Evolutionary conservation across 2,329 filamentous ascomycete genomes (phyloP).

Genomic region (Claviceps pazoutovae): DNA sequence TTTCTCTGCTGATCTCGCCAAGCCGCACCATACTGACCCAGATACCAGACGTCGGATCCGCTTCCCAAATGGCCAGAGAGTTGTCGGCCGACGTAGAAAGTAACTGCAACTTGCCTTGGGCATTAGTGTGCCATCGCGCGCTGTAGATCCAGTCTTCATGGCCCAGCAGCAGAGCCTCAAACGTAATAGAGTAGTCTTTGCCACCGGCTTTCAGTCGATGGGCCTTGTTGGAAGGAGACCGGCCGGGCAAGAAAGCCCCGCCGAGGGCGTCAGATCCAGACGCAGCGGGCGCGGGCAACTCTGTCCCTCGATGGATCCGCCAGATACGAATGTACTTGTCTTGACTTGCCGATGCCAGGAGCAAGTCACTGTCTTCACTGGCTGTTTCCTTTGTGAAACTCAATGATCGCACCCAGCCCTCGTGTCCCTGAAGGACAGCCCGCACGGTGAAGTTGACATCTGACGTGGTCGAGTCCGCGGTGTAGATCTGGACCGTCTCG

Average conservation of each 20-base stretch:
- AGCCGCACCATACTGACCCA: constrained; percentile 80
- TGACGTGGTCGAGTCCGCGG: constrained; percentile 31
- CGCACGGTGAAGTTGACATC: constrained; percentile 49
- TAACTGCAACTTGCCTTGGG: constrained; percentile 47
- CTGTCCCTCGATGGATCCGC: constrained; percentile 62
- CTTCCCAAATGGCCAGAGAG: constrained; percentile 84
- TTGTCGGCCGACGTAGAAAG: constrained; percentile 91
- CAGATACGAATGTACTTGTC: constrained; percentile 95
- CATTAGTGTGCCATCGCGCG: constrained; percentile 52
- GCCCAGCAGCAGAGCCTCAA: constrained; percentile 83
- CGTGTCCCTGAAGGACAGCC: constrained; percentile 73
- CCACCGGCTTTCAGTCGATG: constrained; percentile 54
- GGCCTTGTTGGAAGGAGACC: constrained; percentile 77
- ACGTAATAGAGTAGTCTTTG: constrained; percentile 66
- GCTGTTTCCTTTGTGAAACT: constrained; percentile 56
- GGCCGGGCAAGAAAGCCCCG: constrained; percentile 48
- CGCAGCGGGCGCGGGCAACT: constrained; percentile 42
- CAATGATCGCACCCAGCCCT: constrained; percentile 85
- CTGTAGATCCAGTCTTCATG: constrained; percentile 99
- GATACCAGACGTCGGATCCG: constrained; percentile 69
- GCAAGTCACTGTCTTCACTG: constrained; percentile 45
- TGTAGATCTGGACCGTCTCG: constrained; percentile 68
- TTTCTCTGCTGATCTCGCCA: constrained; percentile 86
- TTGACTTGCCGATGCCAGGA: constrained; percentile 88
- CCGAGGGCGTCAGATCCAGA: constrained; percentile 41